Conservation (phyloP, 306 rosid species). For the Herpetospermum pedunculosum region DNA sequence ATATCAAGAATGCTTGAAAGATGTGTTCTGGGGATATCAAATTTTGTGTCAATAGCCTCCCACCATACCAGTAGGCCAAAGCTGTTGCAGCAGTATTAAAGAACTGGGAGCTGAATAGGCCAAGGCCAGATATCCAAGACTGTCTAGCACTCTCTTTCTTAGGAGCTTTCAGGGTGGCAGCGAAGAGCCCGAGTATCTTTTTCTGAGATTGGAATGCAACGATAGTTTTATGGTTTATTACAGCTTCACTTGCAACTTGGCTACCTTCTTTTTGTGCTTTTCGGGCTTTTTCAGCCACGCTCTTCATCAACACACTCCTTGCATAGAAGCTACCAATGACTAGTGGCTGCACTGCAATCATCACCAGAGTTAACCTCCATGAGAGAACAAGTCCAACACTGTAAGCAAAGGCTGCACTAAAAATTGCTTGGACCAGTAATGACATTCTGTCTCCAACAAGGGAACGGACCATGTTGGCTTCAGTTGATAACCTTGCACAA, state of each 20-base stretch:
- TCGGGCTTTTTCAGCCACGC: conserved; percentile 52
- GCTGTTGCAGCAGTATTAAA: conserved; percentile 75
- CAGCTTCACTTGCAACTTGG: conserved; percentile 86
- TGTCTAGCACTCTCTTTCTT: conserved; percentile 63
- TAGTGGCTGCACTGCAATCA: conserved; percentile 84
- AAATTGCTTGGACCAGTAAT: conserved; percentile 63
- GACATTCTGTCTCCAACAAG: conserved; percentile 78
- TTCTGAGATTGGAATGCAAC: conserved; percentile 79
- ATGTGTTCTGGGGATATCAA: conserved; percentile 44
- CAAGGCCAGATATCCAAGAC: conserved; percentile 75
- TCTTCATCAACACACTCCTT: conserved; percentile 74
- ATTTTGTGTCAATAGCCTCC: conserved; percentile 38
- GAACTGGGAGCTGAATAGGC: conserved; percentile 75
- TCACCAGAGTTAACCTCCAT: conserved; percentile 74
- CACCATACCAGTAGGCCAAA: conserved; percentile 83
- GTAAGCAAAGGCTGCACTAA: conserved; percentile 62
- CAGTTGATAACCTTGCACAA: conserved; percentile 69
- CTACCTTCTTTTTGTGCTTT: conserved; percentile 79
- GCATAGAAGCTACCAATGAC: conserved; percentile 82
- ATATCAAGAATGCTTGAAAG: conserved; percentile 72
- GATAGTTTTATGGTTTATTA: conserved; percentile 72
- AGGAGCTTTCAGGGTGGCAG: conserved; percentile 47
- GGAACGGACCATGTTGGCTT: conserved; percentile 75
- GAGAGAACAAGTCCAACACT: conserved; percentile 55
- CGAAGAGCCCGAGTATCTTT: conserved; percentile 58